Base-by-base conservation (phyloP, 1,139 yeast species). In the Kazachstania sp. region DNA sequence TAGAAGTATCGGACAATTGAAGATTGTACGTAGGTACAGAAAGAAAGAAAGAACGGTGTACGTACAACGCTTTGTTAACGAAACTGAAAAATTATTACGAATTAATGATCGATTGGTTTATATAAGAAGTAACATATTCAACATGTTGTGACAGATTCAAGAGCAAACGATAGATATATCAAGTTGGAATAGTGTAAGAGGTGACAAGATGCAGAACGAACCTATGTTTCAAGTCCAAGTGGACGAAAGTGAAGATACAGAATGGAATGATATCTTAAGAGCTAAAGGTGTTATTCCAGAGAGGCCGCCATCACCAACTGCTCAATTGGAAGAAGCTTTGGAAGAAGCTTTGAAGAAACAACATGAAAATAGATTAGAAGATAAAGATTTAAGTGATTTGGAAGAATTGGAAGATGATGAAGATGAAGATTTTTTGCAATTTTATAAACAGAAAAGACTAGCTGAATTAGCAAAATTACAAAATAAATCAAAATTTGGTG, bases 201-300 rank as follows among this genome's bases (percentile, higher is more conserved):
- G n/a, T n/a, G n/a, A n/a, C n/a, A n/a, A n/a, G n/a, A 61, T 59
- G 64, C 63, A 54, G 50, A 62, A 61, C 50, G 67, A 64, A 31
- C 67, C 67, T 16, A 56, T 58, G 62, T 59, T 65, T 48, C 68
- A 84, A 58, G 94, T 88, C 45, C 90, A 88, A 67, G 97, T 90
- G 47, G 90, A 92, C 67, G 97, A 96, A 35, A 79, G 78, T 53
- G 98, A 92, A 67, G 99, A 92, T 63, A 92, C 98, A 1, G 98
- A 92, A 66, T 92, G 99, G 98, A 92, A 92, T 64, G 99, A 92
- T 67, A 88, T 92, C 54, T 73, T 92, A 43, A 73, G 99, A 54
- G 77, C 79, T 6, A 87, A 90, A 54, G 97, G 97, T 12, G 80
- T 92, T 52, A 87, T 92, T 46, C 98, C 98, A 0, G 90, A 86